Conservation (phyloP, 225 moss, liverwort and hornwort species). For the Bryoerythrophyllum caledonicum region DNA sequence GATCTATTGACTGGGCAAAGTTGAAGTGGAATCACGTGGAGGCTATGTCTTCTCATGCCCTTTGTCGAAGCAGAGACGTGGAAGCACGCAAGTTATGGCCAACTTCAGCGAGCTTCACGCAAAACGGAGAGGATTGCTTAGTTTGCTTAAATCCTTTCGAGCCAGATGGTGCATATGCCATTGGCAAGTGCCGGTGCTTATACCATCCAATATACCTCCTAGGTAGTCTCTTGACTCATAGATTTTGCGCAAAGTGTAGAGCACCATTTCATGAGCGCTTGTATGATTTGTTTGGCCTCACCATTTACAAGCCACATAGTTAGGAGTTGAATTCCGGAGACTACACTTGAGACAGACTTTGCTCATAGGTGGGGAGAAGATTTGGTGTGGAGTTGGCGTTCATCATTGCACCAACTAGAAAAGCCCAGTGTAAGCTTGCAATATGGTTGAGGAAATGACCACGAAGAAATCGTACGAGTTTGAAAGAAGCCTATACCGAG, state of each 20-base stretch:
- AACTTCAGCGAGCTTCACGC: neutral
- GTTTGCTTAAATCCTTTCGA: neutral
- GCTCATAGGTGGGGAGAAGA: neutral
- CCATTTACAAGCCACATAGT: neutral
- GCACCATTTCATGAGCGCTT: neutral
- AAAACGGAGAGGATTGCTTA: neutral
- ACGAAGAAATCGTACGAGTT: neutral
- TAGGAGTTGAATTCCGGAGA: too few species aligned
- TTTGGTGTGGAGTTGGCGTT: neutral
- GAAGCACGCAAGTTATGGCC: neutral
- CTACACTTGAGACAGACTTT: too few species aligned
- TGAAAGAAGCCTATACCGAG: neutral
- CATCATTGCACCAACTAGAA: neutral
- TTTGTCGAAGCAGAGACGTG: too few species aligned
- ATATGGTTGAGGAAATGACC: neutral
- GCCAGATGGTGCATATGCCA: neutral
- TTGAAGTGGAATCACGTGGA: too few species aligned
- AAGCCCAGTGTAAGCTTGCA: neutral
- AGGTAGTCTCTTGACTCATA: neutral
- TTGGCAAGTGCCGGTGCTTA: neutral
- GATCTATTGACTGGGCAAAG: too few species aligned
- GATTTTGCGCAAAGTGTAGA: neutral
- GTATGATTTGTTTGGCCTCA: neutral
- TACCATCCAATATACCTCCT: neutral
- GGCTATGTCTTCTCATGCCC: too few species aligned